Base-by-base conservation (phyloP, 441 rosid genomes). In the Jatropha multifida region DNA sequence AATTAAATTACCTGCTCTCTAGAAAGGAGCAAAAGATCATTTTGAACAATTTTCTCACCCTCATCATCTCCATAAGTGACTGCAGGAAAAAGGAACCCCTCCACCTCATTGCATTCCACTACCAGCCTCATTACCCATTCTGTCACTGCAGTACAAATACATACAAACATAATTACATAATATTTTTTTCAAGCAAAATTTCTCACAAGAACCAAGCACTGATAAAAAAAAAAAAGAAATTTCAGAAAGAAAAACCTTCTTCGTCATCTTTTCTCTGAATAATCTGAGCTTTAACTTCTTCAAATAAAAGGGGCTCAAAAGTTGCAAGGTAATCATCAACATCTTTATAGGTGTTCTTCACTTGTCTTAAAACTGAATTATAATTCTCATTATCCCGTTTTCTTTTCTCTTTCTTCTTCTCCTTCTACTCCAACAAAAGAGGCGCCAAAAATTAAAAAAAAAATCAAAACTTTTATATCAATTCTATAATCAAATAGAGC, bases 271-370 rank as follows among this genome's bases (percentile, higher is more conserved):
- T 89, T 73, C 77, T 88, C 81, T 90, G 99, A 72, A 87, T 81
- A 77, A 95, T 89, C 65, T 92, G 97, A 84, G 99, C 91, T 82
- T 92, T 95, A 46, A 90, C 94, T 85, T 95, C 99, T 79, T 95
- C 99, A 46, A 95, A 89, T 76, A 95, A 84, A 38, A 95, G 88
- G 3, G 96, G 96, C 85, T 95, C 99, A 77, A 89, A 89, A 71
- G 95, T 90, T 41, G 87, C 85, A 41, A 92, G 84, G 75, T 95
- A 93, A 78, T 95, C 98, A 78, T 89, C 94, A 46, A 87, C 88
- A 72, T 88, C 92, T 73, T 78, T 83, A 79, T 88, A 95, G 0
- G 89, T 85, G 77, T 85, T 78, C 83, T 95, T 88, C 68, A 90
- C 98, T 77, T 83, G 69, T 58, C 75, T 86, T 54, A 93, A 72